Evolutionary conservation across 169 alveolate genomes (phyloP).

Genomic region (Plasmodium berghei): DNA sequence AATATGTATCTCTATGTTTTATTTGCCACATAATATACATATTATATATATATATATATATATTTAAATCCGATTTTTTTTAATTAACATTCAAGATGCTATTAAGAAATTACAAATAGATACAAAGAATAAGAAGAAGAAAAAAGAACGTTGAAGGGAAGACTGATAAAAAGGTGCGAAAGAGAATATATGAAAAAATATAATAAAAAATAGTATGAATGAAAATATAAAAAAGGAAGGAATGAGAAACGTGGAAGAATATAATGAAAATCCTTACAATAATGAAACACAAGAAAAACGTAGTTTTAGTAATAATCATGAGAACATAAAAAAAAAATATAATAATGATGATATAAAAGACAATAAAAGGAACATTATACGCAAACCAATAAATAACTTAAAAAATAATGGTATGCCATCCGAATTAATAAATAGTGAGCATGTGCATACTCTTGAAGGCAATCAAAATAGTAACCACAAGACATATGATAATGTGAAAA

Average conservation of each 20-base stretch:
- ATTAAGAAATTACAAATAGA: constrained; percentile 27
- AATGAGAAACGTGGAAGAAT: constrained; percentile 32
- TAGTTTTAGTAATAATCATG: background rate
- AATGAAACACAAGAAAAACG: background rate
- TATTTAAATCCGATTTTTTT: no score
- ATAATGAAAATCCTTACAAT: constrained; percentile 5
- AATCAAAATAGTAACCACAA: background rate
- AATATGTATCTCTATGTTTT: background rate
- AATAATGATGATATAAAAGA: background rate
- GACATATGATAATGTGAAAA: background rate
- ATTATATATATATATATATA: no score
- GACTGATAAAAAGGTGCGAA: background rate
- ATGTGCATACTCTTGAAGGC: constrained; percentile 1
- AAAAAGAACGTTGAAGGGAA: background rate
- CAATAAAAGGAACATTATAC: background rate
- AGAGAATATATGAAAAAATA: background rate
- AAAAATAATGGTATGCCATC: background rate
- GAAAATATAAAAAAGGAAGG: constrained; percentile 14
- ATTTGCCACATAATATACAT: no score
- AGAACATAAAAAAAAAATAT: constrained; percentile 9
- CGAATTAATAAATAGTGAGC: constrained; percentile 7
- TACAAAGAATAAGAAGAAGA: background rate
- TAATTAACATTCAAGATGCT: constrained; percentile 18
- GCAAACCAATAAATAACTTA: constrained; percentile 8
- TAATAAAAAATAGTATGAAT: constrained; percentile 13